These are phyloP conservation scores for Dictyostelium brefeldianum DNA, from an alignment of 78 protist genomes.

Conservation along the genomic window DNA sequence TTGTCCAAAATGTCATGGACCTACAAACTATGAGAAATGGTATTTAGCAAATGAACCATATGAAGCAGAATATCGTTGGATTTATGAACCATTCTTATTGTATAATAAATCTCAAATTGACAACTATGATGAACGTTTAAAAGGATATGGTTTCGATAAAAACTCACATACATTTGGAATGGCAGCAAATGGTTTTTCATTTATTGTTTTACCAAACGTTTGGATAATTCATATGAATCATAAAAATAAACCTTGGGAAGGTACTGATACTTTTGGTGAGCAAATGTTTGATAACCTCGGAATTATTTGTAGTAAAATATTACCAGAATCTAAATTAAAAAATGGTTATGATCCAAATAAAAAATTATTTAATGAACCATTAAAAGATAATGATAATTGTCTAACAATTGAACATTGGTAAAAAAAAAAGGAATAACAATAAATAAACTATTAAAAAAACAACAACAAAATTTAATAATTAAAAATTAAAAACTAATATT, in stretches of 20 bases:
- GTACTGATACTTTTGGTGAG: slow-evolving; percentile 23
- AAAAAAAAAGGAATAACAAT: no score
- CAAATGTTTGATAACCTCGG: slow-evolving; percentile 49
- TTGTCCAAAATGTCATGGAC: slow-evolving; percentile 67
- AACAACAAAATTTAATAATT: no score
- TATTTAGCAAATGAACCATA: not conserved
- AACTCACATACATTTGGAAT: slow-evolving; percentile 38
- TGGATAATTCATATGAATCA: slow-evolving; percentile 70
- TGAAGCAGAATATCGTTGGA: slow-evolving; percentile 21
- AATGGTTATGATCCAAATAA: slow-evolving; percentile 49
- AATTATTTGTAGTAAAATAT: slow-evolving; percentile 21
- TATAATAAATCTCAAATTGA: not conserved
- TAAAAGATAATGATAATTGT: slow-evolving; percentile 32
- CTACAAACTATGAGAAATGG: slow-evolving; percentile 48
- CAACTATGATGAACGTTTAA: slow-evolving; percentile 23
- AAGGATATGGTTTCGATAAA: slow-evolving; percentile 59
- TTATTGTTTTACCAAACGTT: slow-evolving; percentile 50
- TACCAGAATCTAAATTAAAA: slow-evolving; percentile 37
- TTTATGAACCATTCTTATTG: slow-evolving; percentile 34
- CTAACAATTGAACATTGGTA: slow-evolving; percentile 3
- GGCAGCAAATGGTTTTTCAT: slow-evolving; percentile 34
- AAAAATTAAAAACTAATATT: no score
- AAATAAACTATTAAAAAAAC: no score
- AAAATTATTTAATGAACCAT: slow-evolving; percentile 48
- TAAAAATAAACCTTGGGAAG: slow-evolving; percentile 40